Percentiles rank a stretch among this genome's conserved stretches.
Conservation (phyloP, 75 land plant genomes). For the Pinus tabuliformis region DNA sequence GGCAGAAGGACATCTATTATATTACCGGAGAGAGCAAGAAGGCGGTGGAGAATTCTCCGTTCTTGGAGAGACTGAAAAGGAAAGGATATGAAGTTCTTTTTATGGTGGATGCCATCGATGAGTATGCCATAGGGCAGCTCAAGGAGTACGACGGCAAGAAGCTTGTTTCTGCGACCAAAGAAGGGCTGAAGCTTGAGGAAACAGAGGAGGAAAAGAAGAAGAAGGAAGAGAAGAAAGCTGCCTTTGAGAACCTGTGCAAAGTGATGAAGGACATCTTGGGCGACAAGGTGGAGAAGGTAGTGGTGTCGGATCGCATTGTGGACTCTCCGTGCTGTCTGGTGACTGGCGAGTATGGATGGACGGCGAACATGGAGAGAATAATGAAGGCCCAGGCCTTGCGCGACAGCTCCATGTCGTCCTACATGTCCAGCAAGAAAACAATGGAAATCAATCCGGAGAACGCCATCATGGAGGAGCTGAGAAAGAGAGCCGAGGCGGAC, state of each 20-base stretch:
- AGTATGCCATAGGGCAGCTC: conserved; percentile 66
- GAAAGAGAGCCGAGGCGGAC: conserved; percentile 79
- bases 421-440: conserved; percentile 75
- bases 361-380: conserved; percentile 79
- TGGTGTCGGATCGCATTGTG: conserved; percentile 68
- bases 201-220: conserved; percentile 73
- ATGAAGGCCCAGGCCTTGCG: conserved; percentile 59
- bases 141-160: conserved; percentile 84
- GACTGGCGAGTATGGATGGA: conserved; percentile 86
- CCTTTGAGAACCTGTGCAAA: conserved; percentile 68
- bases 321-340: conserved; percentile 78
- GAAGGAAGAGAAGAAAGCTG: conserved; percentile 67
- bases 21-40: conserved; percentile 68
- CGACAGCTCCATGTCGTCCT: conserved; percentile 60
- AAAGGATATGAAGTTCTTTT: conserved; percentile 72
- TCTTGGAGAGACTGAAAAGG: conserved; percentile 77
- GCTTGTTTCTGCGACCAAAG: conserved; percentile 63
- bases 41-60: conserved; percentile 81
- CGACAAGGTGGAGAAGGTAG: conserved; percentile 67
- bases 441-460: conserved; percentile 82
- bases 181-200: conserved; percentile 70
- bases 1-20: conserved; percentile 75
- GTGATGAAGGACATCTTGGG: conserved; percentile 70
- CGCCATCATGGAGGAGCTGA: conserved; percentile 68
- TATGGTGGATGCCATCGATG: conserved; percentile 89